These are phyloP conservation scores for Beta vulgaris DNA, from an alignment of 148 eudicot genomes.

Conservation along the genomic window DNA sequence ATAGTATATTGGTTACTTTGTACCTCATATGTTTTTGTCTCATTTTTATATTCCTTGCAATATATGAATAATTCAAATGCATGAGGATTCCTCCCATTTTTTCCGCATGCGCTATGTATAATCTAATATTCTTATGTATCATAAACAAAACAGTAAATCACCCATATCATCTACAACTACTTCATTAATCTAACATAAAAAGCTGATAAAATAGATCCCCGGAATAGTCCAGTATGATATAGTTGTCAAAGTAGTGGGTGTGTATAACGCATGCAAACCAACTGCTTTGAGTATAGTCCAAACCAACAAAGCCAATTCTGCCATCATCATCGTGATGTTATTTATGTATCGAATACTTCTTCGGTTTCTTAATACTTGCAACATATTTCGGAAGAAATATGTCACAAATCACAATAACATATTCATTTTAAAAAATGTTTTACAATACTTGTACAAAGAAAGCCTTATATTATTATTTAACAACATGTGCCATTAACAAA, in stretches of 20 bases:
- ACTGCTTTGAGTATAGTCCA: conserved; percentile 5
- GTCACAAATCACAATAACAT: no score
- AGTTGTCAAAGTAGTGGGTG: conserved; percentile 9
- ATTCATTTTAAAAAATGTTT: no score
- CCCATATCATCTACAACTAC: background rate
- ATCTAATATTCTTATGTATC: background rate
- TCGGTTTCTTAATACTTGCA: no score
- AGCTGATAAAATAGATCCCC: no score
- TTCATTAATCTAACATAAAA: background rate
- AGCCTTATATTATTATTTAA: no score
- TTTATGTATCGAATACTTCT: no score
- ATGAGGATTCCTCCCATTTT: background rate
- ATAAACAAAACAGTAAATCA: background rate
- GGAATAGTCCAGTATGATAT: no score
- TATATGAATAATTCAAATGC: background rate
- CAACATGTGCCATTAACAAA: no score
- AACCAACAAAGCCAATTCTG: background rate
- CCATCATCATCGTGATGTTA: conserved; percentile 9
- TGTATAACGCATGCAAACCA: conserved; percentile 8
- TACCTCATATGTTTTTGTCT: background rate
- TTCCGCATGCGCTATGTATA: background rate
- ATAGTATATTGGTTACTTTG: background rate
- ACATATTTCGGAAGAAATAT: no score
- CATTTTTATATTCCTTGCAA: background rate
- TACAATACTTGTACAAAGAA: no score